Evolutionary conservation across 2,329 filamentous ascomycete genomes (phyloP).

Genomic region (Colletotrichum gloeosporioides): DNA sequence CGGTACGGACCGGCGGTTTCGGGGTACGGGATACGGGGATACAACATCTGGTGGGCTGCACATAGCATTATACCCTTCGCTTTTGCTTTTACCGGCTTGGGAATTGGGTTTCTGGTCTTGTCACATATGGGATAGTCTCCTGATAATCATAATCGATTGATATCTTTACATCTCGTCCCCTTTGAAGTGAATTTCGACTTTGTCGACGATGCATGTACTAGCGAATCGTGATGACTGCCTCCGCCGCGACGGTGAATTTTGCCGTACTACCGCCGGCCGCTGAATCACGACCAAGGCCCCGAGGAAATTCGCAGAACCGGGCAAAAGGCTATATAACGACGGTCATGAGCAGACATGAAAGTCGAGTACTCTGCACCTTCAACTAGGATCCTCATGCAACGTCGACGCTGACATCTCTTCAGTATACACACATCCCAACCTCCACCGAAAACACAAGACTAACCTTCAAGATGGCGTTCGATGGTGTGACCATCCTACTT

Average conservation of each 20-base stretch:
- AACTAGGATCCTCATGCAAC: background rate
- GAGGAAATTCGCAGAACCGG: background rate
- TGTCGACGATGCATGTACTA: background rate
- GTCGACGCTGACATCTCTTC: background rate
- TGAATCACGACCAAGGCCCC: background rate
- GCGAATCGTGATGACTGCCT: background rate
- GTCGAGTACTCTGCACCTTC: background rate
- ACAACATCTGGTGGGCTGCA: slow-evolving; percentile 21
- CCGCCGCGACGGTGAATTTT: background rate
- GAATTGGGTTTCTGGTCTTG: slow-evolving; percentile 9
- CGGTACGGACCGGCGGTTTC: background rate
- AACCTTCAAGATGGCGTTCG: background rate
- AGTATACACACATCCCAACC: background rate
- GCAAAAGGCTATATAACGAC: background rate
- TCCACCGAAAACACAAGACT: background rate
- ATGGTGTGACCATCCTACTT: background rate
- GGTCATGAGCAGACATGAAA: background rate
- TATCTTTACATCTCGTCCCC: background rate
- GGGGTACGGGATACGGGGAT: background rate
- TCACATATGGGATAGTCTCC: slow-evolving; percentile 23
- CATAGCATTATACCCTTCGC: slow-evolving; percentile 25
- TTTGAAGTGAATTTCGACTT: background rate
- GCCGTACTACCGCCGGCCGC: background rate
- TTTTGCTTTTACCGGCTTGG: slow-evolving; percentile 13
- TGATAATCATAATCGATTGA: slow-evolving; percentile 21